Evolutionary conservation across 139 green algal genomes (phyloP).

Genomic region (Pseudopediastrum boryanum): DNA sequence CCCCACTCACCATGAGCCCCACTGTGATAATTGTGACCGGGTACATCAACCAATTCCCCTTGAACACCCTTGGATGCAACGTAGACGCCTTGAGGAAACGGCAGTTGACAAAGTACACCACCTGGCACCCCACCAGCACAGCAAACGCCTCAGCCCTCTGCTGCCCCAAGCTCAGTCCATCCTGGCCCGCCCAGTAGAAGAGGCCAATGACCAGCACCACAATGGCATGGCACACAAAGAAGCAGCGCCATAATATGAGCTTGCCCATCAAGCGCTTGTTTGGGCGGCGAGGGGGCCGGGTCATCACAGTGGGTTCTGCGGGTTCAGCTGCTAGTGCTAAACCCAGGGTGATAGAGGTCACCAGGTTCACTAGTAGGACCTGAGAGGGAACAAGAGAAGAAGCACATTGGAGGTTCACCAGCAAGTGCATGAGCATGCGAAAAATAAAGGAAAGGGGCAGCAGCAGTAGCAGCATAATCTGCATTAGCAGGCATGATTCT

Average conservation of each 20-base stretch:
- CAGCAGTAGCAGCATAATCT: too few species aligned
- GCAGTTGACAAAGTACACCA: slow-evolving; percentile 16
- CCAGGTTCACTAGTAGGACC: slow-evolving; percentile 94
- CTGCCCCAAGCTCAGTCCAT: not conserved
- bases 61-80: slow-evolving; percentile 32
- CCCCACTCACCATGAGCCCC: slow-evolving; percentile 16
- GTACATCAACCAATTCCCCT: slow-evolving; percentile 19
- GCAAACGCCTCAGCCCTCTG: not conserved
- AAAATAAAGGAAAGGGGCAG: too few species aligned
- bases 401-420: too few species aligned
- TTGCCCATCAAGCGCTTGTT: slow-evolving; percentile 53
- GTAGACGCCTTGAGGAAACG: slow-evolving; percentile 34
- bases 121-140: not conserved
- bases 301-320: slow-evolving; percentile 71
- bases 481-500: too few species aligned
- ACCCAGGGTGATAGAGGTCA: slow-evolving; percentile 90
- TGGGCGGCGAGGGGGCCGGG: slow-evolving; percentile 48
- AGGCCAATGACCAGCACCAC: slow-evolving; percentile 41
- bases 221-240: slow-evolving; percentile 44
- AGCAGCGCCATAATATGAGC: slow-evolving; percentile 48
- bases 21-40: not conserved
- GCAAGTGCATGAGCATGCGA: too few species aligned
- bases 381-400: slow-evolving; percentile 42
- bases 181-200: slow-evolving; percentile 24
- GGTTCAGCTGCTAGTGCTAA: slow-evolving; percentile 90